Evolutionary conservation across 2,329 filamentous ascomycete species (phyloP), one percentile per base, ranked within the genome.

Genomic region (Venturia aucupariae): DNA sequence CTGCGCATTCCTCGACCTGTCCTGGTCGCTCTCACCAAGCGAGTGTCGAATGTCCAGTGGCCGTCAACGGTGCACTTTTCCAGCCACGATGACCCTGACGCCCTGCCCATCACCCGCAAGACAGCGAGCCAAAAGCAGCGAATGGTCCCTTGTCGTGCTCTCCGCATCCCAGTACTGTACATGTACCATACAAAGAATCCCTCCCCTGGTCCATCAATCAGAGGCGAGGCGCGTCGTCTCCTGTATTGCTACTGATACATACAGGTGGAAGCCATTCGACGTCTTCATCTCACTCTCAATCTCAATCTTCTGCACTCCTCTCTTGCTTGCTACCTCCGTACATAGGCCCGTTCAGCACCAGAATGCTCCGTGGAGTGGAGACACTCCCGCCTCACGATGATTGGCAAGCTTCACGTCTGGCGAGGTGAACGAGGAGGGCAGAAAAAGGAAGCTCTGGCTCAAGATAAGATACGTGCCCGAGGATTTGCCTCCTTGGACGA

Each of bases 331-430:
- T 17, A 41, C 1, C 2, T 4, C 39, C 15, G 11, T 57, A 13
- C 24, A 13, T 32, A 54, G 24, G 24, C 48, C 51, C 51, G 13
- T 27, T n/a, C 13, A 13, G 27, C 15, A 27, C 27, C 51, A 57
- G 51, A 8, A 57, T 57, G 51, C 30, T 17, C 48, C 2, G 24
- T 30, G 48, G 13, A 57, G 51, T 57, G 4, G 30, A 57, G 51
- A 35, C 8, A 57, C 19, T 57, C 35, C 30, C 2, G 51, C 51
- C 15, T 19, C 64, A 65, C 19, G 10, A 65, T 65, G 64, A 63
- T 65, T 39, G 64, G 64, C 38, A 65, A 65, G 59, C 46, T 65
- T 39, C 44, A 59, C 1, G 41, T 22, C 44, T 65, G 64, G 64
- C 35, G 59, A 30, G 63, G 55, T 17, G 62, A 60, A 11, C 46